Base-by-base conservation (phyloP, 306 rosid genomes). In the Corylus heterophylla region DNA sequence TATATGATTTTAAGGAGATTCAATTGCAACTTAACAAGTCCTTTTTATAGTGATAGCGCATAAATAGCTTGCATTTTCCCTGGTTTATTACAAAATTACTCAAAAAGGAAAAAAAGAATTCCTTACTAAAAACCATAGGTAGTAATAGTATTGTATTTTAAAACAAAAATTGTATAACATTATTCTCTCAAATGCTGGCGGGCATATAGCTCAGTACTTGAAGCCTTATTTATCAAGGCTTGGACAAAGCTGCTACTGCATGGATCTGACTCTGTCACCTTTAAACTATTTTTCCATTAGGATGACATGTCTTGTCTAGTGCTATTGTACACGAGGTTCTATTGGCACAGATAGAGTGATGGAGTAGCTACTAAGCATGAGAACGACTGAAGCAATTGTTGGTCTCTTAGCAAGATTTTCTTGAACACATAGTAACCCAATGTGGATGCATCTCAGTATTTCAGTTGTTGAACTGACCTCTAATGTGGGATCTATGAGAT, bases 401-500 rank as follows among this genome's bases (percentile, higher is more conserved):
- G 45, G 45, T 42, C 45, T 42, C 7, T 42, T 7, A 39, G 45
- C 8, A 4, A 42, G 7, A 4, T 42, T 42, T 42, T 4, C 45
- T 42, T 84, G 82, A 25, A 80, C 74, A 10, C 82, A 77, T 7
- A 73, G 20, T 62, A 80, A 17, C 4, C 77, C 84, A 22, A 85
- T 77, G 35, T 76, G 80, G 27, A 83, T 52, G 48, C 80, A 86
- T 79, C 82, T 83, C 42, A 80, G 0, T 4, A 52, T 52, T 25
- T 71, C 58, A 47, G 27, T 17, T 6, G 54, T n/a, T 7, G 67
- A 29, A 18, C 44, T 14, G 1, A 44, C 67, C 69, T n/a, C 16
- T 29, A 56, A 20, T 56, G 31, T 22, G 31, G 31, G 63, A 56
- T 56, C 31, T 8, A 20, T 12, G 5, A 59, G 66, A 59, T 59